Evolutionary conservation across 805 yeast genomes (phyloP), one percentile per base, ranked within the genome.

Genomic region (Lachancea cidri): DNA sequence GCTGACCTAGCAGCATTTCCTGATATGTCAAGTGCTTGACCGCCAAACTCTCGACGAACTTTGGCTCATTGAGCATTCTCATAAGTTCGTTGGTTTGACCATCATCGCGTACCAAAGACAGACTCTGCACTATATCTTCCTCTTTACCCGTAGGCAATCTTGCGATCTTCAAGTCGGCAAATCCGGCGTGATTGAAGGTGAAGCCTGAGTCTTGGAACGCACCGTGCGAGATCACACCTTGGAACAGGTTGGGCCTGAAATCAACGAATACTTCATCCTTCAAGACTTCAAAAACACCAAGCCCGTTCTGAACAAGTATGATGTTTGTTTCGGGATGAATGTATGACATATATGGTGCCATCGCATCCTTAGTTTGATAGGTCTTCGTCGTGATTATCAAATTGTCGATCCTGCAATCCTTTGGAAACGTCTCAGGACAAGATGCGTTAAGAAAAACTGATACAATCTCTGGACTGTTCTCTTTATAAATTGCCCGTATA

Each of bases 211-310:
- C 55, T 29, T 77, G 76, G 62, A 74, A 83, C 0, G 83, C 86
- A 9, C 96, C 98, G 60, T 91, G 97, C 3, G 85, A 76, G 33
- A 83, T 83, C 17, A 89, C 79, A 40, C 89, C 96, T 54, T 79
- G 84, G 53, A 71, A 80, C 9, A 89, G 52, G 5, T 66, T 68
- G 3, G 97, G 96, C 40, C 78, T 61, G 0, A 44, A 33, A 0
- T 51, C 50, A 0, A 82, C 79, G 83, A 93, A 85, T 3, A 79
- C 63, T 17, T 64, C 55, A 2, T 67, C 64, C 13, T 68, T 64
- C 25, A 88, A 56, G 32, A 71, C 69, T 8, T 83, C 84, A 5
- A 76, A 66, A 17, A 84, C 80, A 7, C 98, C 98, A 70, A 88
- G 71, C 1, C 98, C 98, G 59, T 93, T 93, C 52, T 93, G 98